phyloP scores from a whole-genome alignment of 2,329 filamentous ascomycete genomes.

The Paracamarosporium sp. region DNA sequence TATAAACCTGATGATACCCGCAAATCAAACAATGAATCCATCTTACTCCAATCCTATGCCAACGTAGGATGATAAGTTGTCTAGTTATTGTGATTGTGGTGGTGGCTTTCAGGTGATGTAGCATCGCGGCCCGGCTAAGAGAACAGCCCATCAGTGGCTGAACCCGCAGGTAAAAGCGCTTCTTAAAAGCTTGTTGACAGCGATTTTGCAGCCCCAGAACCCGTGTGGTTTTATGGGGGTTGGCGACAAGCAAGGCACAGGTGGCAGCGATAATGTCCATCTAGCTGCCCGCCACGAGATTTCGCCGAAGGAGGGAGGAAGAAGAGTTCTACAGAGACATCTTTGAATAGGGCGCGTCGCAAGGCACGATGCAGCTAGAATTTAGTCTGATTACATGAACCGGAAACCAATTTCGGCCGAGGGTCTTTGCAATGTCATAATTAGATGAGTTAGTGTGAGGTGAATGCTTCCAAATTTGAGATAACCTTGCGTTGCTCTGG shows the following conservation, averaged over 20 bases:
- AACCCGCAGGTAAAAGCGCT: neutral
- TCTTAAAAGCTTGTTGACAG: neutral
- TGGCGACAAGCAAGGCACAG: neutral
- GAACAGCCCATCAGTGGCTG: neutral
- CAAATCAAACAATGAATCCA: too few relatives aligned
- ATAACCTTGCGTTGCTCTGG: too few relatives aligned
- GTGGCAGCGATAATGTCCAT: neutral
- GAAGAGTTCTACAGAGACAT: neutral
- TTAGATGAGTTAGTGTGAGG: too few relatives aligned
- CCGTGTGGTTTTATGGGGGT: neutral
- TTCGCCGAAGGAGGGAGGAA: neutral
- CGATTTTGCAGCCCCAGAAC: neutral
- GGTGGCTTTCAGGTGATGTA: neutral
- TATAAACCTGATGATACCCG: too few relatives aligned
- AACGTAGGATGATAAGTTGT: neutral
- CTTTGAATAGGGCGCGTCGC: neutral
- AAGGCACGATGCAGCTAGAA: neutral
- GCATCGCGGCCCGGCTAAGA: neutral
- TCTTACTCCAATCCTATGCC: neutral
- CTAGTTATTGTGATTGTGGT: neutral
- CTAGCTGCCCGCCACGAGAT: neutral
- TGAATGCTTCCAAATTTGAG: too few relatives aligned
- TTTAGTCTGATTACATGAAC: too few relatives aligned
- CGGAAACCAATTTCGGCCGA: too few relatives aligned
- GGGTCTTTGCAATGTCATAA: too few relatives aligned